Base-by-base conservation (phyloP, 495 filamentous ascomycete species). In the Aspergillus panamensis region DNA sequence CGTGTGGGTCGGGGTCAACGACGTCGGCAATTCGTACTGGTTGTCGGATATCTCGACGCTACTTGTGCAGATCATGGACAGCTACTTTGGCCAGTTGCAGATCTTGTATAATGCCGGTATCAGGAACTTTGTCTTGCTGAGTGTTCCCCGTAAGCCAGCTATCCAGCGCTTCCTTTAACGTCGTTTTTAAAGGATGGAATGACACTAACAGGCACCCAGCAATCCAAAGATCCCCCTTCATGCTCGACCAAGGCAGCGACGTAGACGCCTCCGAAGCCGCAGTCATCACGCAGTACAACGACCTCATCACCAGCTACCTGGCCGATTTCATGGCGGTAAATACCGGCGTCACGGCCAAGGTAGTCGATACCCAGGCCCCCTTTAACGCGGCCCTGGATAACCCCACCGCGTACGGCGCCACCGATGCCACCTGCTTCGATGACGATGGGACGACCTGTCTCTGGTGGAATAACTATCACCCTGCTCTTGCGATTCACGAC, bases 31-130 rank as follows among this genome's bases (percentile, higher is more conserved):
- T 20, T 45, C 42, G n/a, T 45, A 45, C 42, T 45, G 42, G 42
- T 5, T 45, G 16, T 45, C 42, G 4, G 17, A 17, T 6, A 19
- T 20, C 16, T n/a, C n/a, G 9, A 10, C n/a, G 4, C 16, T 45
- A 13, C 16, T 19, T 3, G 16, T 12, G 6, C 42, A 45, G 16
- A 45, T 45, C 19, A 45, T 45, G 42, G 42, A 45, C 9, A 45
- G 42, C 42, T 45, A 45, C 16, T 45, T 45, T 45, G 42, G 42
- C n/a, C 42, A 45, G n/a, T 19, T 45, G 42, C 42, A 45, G 42
- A 45, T 45, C 19, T 12, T 45, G 16, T 45, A 45, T 45, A 19
- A 45, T 12, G 42, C 42, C 20, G 42, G 42, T 20, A 6, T 45
- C n/a, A 20, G 42, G 16, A 45, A 45, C 42, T 45, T 45, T 21